A percentile compares a stretch with the other conserved stretches of the same genome.
Conservation (phyloP, 2,329 filamentous ascomycete genomes). For the Colletotrichum sp. region DNA sequence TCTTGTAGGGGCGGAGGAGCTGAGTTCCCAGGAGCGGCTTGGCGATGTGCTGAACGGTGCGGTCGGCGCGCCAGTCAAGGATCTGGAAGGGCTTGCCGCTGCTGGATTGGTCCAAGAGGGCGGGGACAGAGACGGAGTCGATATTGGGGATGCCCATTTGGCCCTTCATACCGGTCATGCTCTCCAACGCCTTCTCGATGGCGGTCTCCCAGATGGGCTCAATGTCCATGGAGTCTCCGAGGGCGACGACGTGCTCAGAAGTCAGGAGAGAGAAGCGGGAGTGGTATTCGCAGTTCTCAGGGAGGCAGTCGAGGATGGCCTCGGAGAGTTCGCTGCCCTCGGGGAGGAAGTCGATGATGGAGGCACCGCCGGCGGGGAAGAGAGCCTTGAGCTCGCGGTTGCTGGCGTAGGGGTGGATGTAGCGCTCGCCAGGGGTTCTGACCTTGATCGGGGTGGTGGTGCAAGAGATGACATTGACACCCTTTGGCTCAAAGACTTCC, state of each 20-base stretch:
- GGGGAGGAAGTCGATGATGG: slow-evolving; percentile 38
- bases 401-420: slow-evolving; percentile 32
- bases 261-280: slow-evolving; percentile 22
- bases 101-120: slow-evolving; percentile 25
- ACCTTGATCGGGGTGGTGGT: slow-evolving; percentile 21
- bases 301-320: slow-evolving; percentile 27
- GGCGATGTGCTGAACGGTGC: slow-evolving; percentile 28
- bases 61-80: slow-evolving; percentile 43
- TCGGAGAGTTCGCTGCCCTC: slow-evolving; percentile 29
- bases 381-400: slow-evolving; percentile 31
- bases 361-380: slow-evolving; percentile 25
- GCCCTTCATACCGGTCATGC: not conserved
- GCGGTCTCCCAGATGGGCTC: slow-evolving; percentile 26
- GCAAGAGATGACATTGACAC: slow-evolving; percentile 23
- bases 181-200: slow-evolving; percentile 22
- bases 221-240: slow-evolving; percentile 4
- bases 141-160: not conserved
- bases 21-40: slow-evolving; percentile 26
- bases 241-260: not conserved
- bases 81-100: slow-evolving; percentile 31
- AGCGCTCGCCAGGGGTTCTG: not conserved
- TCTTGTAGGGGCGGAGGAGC: slow-evolving; percentile 33
- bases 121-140: slow-evolving; percentile 25
- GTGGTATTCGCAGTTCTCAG: slow-evolving; percentile 31
- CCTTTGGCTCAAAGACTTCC: slow-evolving; percentile 22